Percentiles rank a stretch among this genome's conserved stretches.
phyloP scores from a whole-genome alignment of 176 grass and related monocot genomes.

The Phoenix dactylifera region DNA sequence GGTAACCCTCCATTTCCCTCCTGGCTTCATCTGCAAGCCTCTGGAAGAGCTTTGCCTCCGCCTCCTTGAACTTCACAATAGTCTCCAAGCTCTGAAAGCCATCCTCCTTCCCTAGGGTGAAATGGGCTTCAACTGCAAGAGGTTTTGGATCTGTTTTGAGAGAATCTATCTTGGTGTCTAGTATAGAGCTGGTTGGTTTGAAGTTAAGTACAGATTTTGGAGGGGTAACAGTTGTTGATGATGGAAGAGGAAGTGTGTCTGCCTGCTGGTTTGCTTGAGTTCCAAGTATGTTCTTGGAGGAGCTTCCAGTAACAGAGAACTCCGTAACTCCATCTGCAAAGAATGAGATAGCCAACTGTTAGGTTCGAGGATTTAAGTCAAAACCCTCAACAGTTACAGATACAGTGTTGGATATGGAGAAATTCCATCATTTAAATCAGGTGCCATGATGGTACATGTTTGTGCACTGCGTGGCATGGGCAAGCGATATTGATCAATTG shows the following conservation, averaged over 20 bases:
- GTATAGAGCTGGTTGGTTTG: constrained; percentile 48
- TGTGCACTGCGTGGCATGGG: too few species aligned
- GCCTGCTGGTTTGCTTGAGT: constrained; percentile 47
- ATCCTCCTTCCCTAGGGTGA: constrained; percentile 57
- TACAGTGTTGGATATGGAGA: too few species aligned
- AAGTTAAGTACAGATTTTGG: constrained; percentile 60
- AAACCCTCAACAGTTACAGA: too few species aligned
- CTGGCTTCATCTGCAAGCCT: constrained; percentile 74
- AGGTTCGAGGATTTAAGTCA: background rate
- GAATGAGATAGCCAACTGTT: constrained; percentile 1
- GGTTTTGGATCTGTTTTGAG: constrained; percentile 61
- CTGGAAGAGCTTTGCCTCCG: constrained; percentile 94
- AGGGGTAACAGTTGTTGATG: constrained; percentile 31
- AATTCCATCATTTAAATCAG: too few species aligned
- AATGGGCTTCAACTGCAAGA: constrained; percentile 48
- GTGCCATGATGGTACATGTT: too few species aligned
- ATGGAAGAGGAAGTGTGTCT: constrained; percentile 46
- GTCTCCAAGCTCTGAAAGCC: constrained; percentile 82
- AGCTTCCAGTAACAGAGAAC: constrained; percentile 89
- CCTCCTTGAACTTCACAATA: constrained; percentile 99
- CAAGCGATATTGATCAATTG: too few species aligned
- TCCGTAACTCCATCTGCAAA: constrained; percentile 90
- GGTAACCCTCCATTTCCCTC: constrained; percentile 73
- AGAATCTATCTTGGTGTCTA: constrained; percentile 36
- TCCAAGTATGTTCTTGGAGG: constrained; percentile 64